Evolutionary conservation across 768 basidiomycete genomes (phyloP).

Genomic region (Trametes gibbosa): DNA sequence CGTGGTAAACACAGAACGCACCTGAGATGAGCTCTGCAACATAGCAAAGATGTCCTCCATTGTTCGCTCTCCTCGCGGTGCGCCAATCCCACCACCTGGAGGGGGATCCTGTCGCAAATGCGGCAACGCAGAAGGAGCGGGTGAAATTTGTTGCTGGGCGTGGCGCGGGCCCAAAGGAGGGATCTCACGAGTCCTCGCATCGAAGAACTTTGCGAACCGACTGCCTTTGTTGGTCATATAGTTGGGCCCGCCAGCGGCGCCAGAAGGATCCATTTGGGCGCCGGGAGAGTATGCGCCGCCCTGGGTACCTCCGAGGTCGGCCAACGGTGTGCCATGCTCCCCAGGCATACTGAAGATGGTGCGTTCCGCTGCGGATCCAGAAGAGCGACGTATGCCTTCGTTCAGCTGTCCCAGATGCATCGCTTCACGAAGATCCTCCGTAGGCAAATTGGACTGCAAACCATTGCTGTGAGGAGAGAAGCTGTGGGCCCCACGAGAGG

Average conservation of each 20-base stretch:
- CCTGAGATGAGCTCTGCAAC: slow-evolving; percentile 76
- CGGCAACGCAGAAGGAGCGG: slow-evolving; percentile 37
- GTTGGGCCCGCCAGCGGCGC: slow-evolving; percentile 36
- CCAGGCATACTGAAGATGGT: slow-evolving; percentile 19
- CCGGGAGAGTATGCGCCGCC: slow-evolving; percentile 13
- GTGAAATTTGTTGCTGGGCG: slow-evolving; percentile 37
- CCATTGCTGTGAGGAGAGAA: slow-evolving; percentile 28
- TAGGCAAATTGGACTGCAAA: slow-evolving; percentile 10
- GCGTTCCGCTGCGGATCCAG: slow-evolving; percentile 19
- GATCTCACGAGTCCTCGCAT: slow-evolving; percentile 54
- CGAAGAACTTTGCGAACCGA: slow-evolving; percentile 86
- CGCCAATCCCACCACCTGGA: slow-evolving; percentile 36
- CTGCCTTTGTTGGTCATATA: slow-evolving; percentile 67
- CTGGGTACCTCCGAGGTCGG: slow-evolving; percentile 15
- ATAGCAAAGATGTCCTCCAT: slow-evolving; percentile 83
- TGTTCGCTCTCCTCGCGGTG: slow-evolving; percentile 44
- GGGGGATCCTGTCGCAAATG: slow-evolving; percentile 43
- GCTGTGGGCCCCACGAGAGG: slow-evolving; percentile 19
- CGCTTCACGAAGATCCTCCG: slow-evolving; percentile 25
- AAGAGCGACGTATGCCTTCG: slow-evolving; percentile 23
- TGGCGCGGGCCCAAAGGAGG: slow-evolving; percentile 32
- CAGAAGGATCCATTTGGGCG: slow-evolving; percentile 16
- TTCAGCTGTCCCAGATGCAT: slow-evolving; percentile 18
- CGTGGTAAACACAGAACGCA: slow-evolving; percentile 31
- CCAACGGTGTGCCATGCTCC: slow-evolving; percentile 15